Evolutionary conservation across 495 filamentous ascomycete species (phyloP).

Genomic region (Rusavskia elegans): DNA sequence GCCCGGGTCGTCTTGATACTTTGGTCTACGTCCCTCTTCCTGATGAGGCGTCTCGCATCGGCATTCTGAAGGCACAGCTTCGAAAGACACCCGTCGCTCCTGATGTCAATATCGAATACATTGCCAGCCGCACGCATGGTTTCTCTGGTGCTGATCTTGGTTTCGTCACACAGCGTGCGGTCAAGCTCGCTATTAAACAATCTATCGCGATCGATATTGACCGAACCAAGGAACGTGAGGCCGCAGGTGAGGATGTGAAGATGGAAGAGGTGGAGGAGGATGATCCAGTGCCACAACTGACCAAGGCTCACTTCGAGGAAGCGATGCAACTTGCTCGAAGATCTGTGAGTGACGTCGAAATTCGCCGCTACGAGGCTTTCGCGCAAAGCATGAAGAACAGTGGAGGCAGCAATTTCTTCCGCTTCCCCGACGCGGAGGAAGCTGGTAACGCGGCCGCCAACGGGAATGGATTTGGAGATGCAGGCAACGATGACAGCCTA

Average conservation of each 20-base stretch:
- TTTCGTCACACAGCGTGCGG: constrained; percentile 95
- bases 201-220: constrained; percentile 83
- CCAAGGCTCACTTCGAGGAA: constrained; percentile 94
- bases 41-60: constrained; percentile 69
- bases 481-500: constrained; percentile 77
- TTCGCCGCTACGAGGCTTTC: constrained; percentile 95
- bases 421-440: constrained; percentile 69
- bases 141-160: constrained; percentile 99
- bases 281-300: constrained; percentile 93
- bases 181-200: constrained; percentile 98
- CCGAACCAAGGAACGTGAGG: constrained; percentile 73
- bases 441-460: constrained; percentile 32
- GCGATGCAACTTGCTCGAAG: constrained; percentile 86
- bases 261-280: constrained; percentile 73
- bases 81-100: constrained; percentile 88
- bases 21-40: constrained; percentile 96
- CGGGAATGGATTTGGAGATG: constrained; percentile 59
- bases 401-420: constrained; percentile 88
- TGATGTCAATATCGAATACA: constrained; percentile 80
- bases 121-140: constrained; percentile 92
- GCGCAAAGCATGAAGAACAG: constrained; percentile 97
- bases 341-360: constrained; percentile 92
- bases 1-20: constrained; percentile 95
- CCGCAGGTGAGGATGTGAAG: constrained; percentile 60
- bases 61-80: constrained; percentile 89